Base-by-base conservation (phyloP, 73 alveolate species). In the Uronychia setigera region DNA sequence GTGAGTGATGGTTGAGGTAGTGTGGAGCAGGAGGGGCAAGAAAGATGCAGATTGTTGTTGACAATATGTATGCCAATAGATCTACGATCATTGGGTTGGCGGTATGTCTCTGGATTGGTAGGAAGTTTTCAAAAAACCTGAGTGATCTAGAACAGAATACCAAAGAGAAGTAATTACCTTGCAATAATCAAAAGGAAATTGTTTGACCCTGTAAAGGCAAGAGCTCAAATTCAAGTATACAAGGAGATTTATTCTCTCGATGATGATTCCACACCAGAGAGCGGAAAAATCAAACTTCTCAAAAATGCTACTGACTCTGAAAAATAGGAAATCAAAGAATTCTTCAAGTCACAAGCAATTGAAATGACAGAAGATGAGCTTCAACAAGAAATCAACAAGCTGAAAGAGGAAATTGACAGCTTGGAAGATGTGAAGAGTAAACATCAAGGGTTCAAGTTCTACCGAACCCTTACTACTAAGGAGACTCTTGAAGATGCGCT, bases 401-500 rank as follows among this genome's bases (percentile, higher is more conserved):
- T 89, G 25, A 77, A 80, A 34, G 33, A 59, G 0, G 95, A 89
- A 76, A 78, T 89, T 35, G 90, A 89, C 25, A 33, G 85, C 59
- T 78, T 89, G 19, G 92, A 89, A 76, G 95, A 89, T 35, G 92
- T 89, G 60, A 85, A 85, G 57, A 33, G 84, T 31, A 26, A 32
- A 1, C 95, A 89, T 84, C 79, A 89, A 84, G 95, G 95, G 13
- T 89, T 89, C 79, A 89, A 89, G 76, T 85, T 89, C 83, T 84
- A 84, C 30, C 58, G 95, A 35, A 89, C 95, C 0, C 79, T 80
- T 32, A 89, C 88, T 81, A 89, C 89, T 1, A 89, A 89, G 58
- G 95, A 89, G 32, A 87, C 90, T 0, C 85, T 89, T 57, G 95
- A 89, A 74, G 92, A 89, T 60, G 95, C 95, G 0, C 83, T 89